A percentile compares a stretch with the other conserved stretches of the same genome.
phyloP scores from a whole-genome alignment of 805 yeast genomes.

The Debaryomyces tyrocola region DNA sequence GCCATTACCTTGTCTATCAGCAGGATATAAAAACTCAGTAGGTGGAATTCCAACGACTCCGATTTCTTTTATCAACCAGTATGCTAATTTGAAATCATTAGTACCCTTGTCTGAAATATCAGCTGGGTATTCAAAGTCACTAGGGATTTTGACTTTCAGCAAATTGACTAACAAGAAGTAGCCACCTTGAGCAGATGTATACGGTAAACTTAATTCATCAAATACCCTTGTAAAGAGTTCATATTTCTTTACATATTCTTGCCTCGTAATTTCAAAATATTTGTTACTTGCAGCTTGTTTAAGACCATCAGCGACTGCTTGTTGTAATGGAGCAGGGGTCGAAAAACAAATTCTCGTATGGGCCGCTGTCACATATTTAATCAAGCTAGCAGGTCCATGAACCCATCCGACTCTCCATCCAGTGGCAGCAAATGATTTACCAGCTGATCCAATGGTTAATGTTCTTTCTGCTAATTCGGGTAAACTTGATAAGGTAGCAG shows the following conservation, averaged over 20 bases:
- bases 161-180: slow-evolving; percentile 90
- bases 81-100: slow-evolving; percentile 83
- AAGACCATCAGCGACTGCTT: slow-evolving; percentile 82
- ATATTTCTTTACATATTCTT: slow-evolving; percentile 70
- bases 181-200: slow-evolving; percentile 90
- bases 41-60: slow-evolving; percentile 98
- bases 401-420: slow-evolving; percentile 99
- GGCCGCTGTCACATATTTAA: slow-evolving; percentile 81
- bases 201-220: slow-evolving; percentile 85
- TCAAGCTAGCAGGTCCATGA: slow-evolving; percentile 78
- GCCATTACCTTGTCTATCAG: slow-evolving; percentile 57
- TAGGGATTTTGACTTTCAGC: slow-evolving; percentile 76
- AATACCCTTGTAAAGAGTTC: slow-evolving; percentile 71
- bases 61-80: slow-evolving; percentile 88
- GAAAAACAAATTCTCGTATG: slow-evolving; percentile 94
- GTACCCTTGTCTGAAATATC: slow-evolving; percentile 64
- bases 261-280: slow-evolving; percentile 71
- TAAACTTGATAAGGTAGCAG: slow-evolving; percentile 64
- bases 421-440: slow-evolving; percentile 97
- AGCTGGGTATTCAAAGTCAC: slow-evolving; percentile 67
- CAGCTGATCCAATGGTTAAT: slow-evolving; percentile 93
- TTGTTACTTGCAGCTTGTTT: slow-evolving; percentile 55
- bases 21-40: slow-evolving; percentile 81
- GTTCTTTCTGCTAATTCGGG: slow-evolving; percentile 81
- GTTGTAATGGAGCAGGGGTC: slow-evolving; percentile 89